A percentile compares a stretch with the other conserved stretches of the same genome.
phyloP scores from a whole-genome alignment of 306 rosid genomes.

The Acacia melanoxylon region DNA sequence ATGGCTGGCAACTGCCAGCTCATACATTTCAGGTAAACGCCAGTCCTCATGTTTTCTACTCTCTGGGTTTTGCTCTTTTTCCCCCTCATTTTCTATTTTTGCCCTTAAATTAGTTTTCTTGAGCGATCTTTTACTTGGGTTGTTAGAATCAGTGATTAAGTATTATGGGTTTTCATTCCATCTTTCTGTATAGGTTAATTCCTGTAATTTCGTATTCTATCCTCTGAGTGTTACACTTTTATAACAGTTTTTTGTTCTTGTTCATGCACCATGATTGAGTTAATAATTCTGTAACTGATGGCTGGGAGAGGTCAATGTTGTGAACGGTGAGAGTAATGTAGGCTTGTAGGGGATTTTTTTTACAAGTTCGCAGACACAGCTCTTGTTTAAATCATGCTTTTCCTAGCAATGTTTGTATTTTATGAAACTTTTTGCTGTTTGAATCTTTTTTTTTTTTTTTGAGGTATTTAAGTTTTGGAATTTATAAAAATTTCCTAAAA shows the following conservation, averaged over 20 bases:
- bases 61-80: background rate
- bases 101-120: background rate
- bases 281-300: background rate
- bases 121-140: conserved; percentile 38
- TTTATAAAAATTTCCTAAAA: background rate
- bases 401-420: background rate
- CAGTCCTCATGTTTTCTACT: background rate
- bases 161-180: background rate
- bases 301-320: background rate
- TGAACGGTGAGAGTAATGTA: conserved; percentile 7
- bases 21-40: conserved; percentile 87
- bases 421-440: background rate
- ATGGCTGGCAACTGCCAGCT: conserved; percentile 98
- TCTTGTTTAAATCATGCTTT: background rate
- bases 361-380: background rate
- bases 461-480: background rate
- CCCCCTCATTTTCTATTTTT: background rate
- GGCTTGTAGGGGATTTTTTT: background rate
- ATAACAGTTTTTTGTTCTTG: background rate
- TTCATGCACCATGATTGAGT: background rate
- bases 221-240: background rate
- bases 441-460: background rate
- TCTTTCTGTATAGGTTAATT: conserved; percentile 18
- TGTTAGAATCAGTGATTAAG: conserved; percentile 24
- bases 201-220: conserved; percentile 2